Evolutionary conservation across 495 filamentous ascomycete genomes (phyloP).

Genomic region (Rusavskia elegans): DNA sequence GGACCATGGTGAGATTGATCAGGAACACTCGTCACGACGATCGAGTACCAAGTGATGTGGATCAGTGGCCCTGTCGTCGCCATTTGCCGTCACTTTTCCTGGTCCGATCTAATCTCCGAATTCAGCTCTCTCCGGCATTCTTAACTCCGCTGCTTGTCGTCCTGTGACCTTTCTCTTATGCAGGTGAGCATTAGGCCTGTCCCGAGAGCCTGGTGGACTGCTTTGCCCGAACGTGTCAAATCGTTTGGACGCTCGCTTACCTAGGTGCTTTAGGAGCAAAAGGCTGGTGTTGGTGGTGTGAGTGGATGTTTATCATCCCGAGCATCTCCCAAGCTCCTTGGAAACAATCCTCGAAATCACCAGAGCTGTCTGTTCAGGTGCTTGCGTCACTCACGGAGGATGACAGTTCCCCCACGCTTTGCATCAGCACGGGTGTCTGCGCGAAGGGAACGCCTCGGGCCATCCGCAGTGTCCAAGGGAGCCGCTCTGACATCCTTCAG

Average conservation of each 20-base stretch:
- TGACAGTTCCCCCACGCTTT: neutral
- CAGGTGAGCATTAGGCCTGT: neutral
- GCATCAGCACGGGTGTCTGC: neutral
- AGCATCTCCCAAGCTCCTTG: neutral
- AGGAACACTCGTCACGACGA: no score
- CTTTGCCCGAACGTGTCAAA: neutral
- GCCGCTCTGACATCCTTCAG: neutral
- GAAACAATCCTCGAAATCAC: neutral
- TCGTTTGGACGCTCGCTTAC: neutral
- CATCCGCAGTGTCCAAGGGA: neutral
- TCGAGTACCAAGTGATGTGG: no score
- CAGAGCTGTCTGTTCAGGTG: neutral
- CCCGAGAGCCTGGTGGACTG: neutral
- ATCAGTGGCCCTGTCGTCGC: no score
- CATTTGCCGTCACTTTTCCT: no score
- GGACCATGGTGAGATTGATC: no score
- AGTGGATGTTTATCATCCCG: neutral
- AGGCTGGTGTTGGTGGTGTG: no score
- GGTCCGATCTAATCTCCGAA: no score
- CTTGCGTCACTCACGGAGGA: neutral
- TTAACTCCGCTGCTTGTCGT: neutral
- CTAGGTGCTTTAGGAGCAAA: neutral
- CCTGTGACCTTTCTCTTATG: neutral
- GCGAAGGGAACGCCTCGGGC: neutral
- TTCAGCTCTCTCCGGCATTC: no score